Base-by-base conservation (phyloP, 2,329 filamentous ascomycete species). In the Coleophoma eucalyptorum region DNA sequence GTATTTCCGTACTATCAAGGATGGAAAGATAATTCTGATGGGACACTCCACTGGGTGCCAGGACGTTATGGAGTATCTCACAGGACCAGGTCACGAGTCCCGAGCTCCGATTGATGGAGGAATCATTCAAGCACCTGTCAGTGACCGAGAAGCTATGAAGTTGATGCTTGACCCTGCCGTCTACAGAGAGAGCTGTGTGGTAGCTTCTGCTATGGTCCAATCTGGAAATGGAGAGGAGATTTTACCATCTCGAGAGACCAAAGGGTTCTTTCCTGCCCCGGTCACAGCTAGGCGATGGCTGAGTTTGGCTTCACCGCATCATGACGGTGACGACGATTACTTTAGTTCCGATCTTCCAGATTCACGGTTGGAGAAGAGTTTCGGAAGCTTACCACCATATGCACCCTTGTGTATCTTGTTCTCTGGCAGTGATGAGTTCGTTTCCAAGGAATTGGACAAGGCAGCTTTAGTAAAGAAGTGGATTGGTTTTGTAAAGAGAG, bases 31-130 rank as follows among this genome's bases (percentile, higher is more conserved):
- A n/a, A 79, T 86, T 21, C 65, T 88, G 13, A 83, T 89, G 79
- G 85, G 85, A 2, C 83, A 87, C 58, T 84, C 80, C 2, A 89
- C 85, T 0, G 85, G 85, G 0, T 86, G 80, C 58, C 85, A 89
- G 65, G 84, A 87, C 62, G 74, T 82, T 12, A 76, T 88, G 69
- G 79, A 86, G 58, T 89, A 88, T 57, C 63, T 86, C 5, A 64
- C 60, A 7, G 63, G 63, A 19, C n/a, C 53, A 2, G 58, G 57
- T n/a, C 51, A 59, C 32, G 54, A 59, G 43, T 54, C 59, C 6
- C 67, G 78, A 4, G 70, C 75, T 0, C 50, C 51, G 0, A 70
- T 89, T 11, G 74, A 86, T 44, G 85, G 82, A 16, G 76, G 75
- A 0, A 81, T 89, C n/a, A 68, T 89, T 40, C 85, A 89, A 65